Conservation (phyloP, 805 yeast species). For the Pichia manshurica region DNA sequence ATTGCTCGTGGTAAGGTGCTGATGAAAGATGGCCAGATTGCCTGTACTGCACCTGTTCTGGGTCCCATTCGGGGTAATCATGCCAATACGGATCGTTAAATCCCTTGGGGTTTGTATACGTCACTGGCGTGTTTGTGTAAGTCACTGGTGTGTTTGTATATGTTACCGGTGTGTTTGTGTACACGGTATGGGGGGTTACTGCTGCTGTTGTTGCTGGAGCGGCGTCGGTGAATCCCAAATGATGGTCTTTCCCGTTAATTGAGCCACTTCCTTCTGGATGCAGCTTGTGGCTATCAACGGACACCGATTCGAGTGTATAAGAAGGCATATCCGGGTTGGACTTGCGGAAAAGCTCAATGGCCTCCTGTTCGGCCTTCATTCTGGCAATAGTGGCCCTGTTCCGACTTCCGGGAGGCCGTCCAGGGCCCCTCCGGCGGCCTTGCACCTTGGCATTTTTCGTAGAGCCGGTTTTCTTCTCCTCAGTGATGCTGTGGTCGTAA, state of each 20-base stretch:
- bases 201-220: too few relatives aligned
- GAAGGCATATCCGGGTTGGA: slow-evolving; percentile 8
- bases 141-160: too few relatives aligned
- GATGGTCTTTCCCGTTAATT: too few relatives aligned
- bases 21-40: too few relatives aligned
- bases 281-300: too few relatives aligned
- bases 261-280: too few relatives aligned
- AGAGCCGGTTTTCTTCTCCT: not conserved
- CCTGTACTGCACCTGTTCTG: not conserved
- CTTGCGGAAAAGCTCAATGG: slow-evolving; percentile 7
- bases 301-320: not conserved
- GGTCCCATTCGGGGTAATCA: not conserved
- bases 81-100: not conserved
- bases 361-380: slow-evolving; percentile 11
- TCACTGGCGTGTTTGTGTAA: too few relatives aligned
- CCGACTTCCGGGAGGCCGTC: slow-evolving; percentile 12
- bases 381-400: slow-evolving; percentile 11
- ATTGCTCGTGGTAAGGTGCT: slow-evolving; percentile 4
- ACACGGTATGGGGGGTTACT: too few relatives aligned
- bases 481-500: not conserved
- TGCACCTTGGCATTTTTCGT: not conserved
- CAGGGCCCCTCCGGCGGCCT: slow-evolving; percentile 8
- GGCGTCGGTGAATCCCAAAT: too few relatives aligned
- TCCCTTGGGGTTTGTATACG: too few relatives aligned
- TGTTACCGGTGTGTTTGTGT: too few relatives aligned